Conservation (phyloP, 2,329 filamentous ascomycete genomes). For the Calonectria henricotiae region DNA sequence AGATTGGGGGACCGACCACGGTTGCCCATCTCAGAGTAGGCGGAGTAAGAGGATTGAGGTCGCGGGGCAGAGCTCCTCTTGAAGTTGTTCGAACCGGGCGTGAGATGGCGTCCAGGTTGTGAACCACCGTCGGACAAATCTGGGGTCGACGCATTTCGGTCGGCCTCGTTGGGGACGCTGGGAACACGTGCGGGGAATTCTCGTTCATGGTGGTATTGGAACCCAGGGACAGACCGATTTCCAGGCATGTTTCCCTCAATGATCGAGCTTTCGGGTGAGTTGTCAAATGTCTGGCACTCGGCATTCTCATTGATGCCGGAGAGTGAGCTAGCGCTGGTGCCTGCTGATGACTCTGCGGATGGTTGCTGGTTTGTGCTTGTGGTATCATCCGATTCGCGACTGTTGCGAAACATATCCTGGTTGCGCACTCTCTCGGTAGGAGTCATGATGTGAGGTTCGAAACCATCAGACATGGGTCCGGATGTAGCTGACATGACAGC, state of each 20-base stretch:
- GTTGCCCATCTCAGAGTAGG: conserved; percentile 77
- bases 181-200: conserved; percentile 61
- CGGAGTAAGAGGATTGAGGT: conserved; percentile 84
- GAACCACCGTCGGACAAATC: conserved; percentile 68
- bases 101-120: conserved; percentile 75
- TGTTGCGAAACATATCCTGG: conserved; percentile 64
- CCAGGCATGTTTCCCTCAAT: conserved; percentile 63
- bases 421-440: conserved; percentile 54
- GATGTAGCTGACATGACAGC: conserved; percentile 43
- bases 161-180: conserved; percentile 63
- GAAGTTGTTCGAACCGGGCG: conserved; percentile 71
- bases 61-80: conserved; percentile 75
- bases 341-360: conserved; percentile 69
- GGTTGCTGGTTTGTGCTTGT: conserved; percentile 66
- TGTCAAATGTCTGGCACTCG: conserved; percentile 63
- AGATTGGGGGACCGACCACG: conserved; percentile 75
- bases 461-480: conserved; percentile 48
- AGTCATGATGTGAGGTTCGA: conserved; percentile 56
- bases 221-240: conserved; percentile 68
- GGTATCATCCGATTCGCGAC: conserved; percentile 70
- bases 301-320: conserved; percentile 67
- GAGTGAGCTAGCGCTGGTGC: conserved; percentile 72
- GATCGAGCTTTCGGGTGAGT: conserved; percentile 68
- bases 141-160: conserved; percentile 66
- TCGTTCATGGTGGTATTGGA: conserved; percentile 77